A percentile compares a stretch with the other conserved stretches of the same genome.
These are phyloP conservation scores for Tausonia pullulans DNA, from an alignment of 1,284 basidiomycete genomes.

Conservation along the genomic window DNA sequence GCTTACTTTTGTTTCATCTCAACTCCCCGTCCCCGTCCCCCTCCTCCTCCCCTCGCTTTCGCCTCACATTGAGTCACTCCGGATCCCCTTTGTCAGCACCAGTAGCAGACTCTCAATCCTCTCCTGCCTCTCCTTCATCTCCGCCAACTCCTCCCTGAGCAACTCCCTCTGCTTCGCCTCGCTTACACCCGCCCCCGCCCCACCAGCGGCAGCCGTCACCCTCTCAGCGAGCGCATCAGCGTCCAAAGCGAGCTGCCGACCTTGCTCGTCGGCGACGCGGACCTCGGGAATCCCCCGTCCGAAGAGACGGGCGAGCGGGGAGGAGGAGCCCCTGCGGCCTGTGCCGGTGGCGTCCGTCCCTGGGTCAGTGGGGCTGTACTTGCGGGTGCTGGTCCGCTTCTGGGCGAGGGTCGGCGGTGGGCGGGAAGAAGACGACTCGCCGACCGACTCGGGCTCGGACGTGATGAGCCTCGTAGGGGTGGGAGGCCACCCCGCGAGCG, in stretches of 20 bases:
- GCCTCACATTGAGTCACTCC: constrained; percentile 4
- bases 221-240: background rate
- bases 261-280: background rate
- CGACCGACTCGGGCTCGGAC: too few relatives aligned
- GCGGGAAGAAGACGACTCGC: too few relatives aligned
- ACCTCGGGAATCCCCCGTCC: background rate
- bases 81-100: constrained; percentile 5
- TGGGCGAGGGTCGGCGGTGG: too few relatives aligned
- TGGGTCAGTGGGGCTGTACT: too few relatives aligned
- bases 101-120: constrained; percentile 29
- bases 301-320: constrained; percentile 16
- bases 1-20: too few relatives aligned
- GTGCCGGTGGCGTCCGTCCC: too few relatives aligned
- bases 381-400: too few relatives aligned
- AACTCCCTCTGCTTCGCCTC: constrained; percentile 19
- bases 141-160: constrained; percentile 25
- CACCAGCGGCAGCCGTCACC: background rate
- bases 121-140: constrained; percentile 23
- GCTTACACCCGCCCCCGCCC: background rate
- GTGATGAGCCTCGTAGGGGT: too few relatives aligned
- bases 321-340: constrained; percentile 11
- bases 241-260: constrained; percentile 14
- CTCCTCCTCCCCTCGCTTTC: background rate
- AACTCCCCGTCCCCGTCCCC: too few relatives aligned
- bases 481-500: too few relatives aligned